Evolutionary conservation across 176 grass and related monocot genomes (phyloP).

Genomic region (Hordeum marinum): DNA sequence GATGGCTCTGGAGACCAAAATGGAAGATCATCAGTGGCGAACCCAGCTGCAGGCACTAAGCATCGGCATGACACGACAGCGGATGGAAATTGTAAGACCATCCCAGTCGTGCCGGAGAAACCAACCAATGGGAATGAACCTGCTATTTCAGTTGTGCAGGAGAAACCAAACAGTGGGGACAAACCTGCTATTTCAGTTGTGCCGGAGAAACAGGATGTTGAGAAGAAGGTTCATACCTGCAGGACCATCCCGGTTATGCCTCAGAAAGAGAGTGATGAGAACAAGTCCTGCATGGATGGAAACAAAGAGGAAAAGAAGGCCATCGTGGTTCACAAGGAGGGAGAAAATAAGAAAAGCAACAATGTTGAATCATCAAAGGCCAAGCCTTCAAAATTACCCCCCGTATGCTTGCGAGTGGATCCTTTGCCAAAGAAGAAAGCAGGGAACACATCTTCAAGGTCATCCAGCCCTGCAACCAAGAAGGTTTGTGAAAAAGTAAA

Average conservation of each 20-base stretch:
- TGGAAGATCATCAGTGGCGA: conserved; percentile 4
- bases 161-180: not conserved
- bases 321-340: conserved; percentile 17
- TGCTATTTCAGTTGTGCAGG: conserved; percentile 15
- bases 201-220: conserved; percentile 19
- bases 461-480: conserved; percentile 8
- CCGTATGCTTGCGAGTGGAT: conserved; percentile 76
- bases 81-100: conserved; percentile 21
- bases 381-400: conserved; percentile 67
- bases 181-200: conserved; percentile 19
- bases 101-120: conserved; percentile 17
- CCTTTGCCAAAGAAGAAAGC: conserved; percentile 60
- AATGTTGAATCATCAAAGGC: conserved; percentile 1
- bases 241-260: conserved; percentile 46
- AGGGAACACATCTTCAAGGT: conserved; percentile 53
- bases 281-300: conserved; percentile 10
- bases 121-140: not conserved
- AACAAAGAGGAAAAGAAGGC: conserved; percentile 32
- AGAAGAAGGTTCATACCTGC: conserved; percentile 33
- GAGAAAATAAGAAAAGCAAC: conserved; percentile 31
- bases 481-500: conserved; percentile 20
- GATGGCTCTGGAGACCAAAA: conserved; percentile 8
- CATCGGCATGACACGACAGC: not conserved
- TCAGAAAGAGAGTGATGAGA: conserved; percentile 35
- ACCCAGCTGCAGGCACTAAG: not conserved